Base-by-base conservation (phyloP, 73 alveolate genomes). In the Diophrys appendiculata region DNA sequence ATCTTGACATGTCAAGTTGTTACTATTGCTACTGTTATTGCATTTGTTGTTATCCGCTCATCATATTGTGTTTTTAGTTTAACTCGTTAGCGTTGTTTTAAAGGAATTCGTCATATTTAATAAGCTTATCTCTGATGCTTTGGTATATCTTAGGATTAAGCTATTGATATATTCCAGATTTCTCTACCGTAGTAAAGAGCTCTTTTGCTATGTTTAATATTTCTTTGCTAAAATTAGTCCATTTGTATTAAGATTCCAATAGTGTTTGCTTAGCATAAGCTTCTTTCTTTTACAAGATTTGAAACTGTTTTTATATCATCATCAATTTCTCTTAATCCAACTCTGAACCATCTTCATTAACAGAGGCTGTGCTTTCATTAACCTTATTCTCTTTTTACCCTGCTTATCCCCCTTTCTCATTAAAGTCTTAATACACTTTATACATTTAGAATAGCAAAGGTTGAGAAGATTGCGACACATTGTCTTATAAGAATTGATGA, bases 201-300 rank as follows among this genome's bases (percentile, higher is more conserved):
- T 92, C 94, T 65, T 90, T 90, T 5, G 98, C 93, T 11, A 89
- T 85, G 52, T 84, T 89, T 0, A 88, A 72, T 0, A 94, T 87
- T n/a, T 86, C 95, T 71, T 90, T 85, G n/a, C 90, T 70, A 54
- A 86, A 85, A 30, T 76, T 69, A 54, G 92, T 88, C 97, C 98
- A 91, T 71, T 91, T 91, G 52, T 89, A 35, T 71, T 94, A 86
- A 29, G 94, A 84, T 74, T 92, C 97, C 18, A 92, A 81, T 54
- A 92, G 60, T 11, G 60, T 43, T 43, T 43, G 60, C 18, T 43
- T 43, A 5, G 60, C 60, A 43, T 43, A 43, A 43, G 60, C 5
- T 18, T 43, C 60, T 43, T 43, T 43, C 60, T 43, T 43, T 18
- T 43, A 18, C 18, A 43, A 43, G 60, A 43, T 43, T 43, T 43